These are phyloP conservation scores for Tetraselmis chui DNA, from an alignment of 139 green algal species.

Conservation along the genomic window DNA sequence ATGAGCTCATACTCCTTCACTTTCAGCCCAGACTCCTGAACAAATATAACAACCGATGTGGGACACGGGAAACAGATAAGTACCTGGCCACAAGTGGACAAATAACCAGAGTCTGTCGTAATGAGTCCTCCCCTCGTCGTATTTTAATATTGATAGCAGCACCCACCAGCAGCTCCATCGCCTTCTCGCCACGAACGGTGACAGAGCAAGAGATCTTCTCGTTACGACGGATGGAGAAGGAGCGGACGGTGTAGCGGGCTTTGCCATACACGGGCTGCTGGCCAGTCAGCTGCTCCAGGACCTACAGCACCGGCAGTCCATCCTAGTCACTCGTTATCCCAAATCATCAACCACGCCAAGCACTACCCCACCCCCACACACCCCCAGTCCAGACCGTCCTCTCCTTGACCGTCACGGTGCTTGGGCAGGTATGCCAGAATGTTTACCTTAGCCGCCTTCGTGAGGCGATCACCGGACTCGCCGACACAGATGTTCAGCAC, in stretches of 20 bases:
- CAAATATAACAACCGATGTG: background rate
- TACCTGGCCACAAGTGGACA: no score
- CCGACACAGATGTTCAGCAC: constrained; percentile 96
- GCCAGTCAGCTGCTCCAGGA: constrained; percentile 98
- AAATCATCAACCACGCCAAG: background rate
- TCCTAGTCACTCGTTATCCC: no score
- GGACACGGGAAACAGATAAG: no score
- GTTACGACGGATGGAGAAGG: constrained; percentile 95
- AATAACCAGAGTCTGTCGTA: no score
- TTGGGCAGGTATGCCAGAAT: no score
- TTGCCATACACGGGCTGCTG: constrained; percentile 97
- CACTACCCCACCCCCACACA: no score
- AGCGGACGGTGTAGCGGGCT: constrained; percentile 96
- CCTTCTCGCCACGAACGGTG: constrained; percentile 96
- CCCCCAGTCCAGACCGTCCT: no score
- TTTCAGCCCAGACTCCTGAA: constrained; percentile 93
- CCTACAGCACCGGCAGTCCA: constrained; percentile 55
- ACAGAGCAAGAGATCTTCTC: constrained; percentile 98
- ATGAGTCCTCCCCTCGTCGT: no score
- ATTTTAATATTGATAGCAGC: no score
- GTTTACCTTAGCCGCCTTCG: constrained; percentile 94
- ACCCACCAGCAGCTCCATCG: constrained; percentile 93
- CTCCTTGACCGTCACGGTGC: background rate
- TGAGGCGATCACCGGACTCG: constrained; percentile 95
- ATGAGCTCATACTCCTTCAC: constrained; percentile 99